Evolutionary conservation across 179 eudicot species (phyloP), one percentile per base, ranked within the genome.

Genomic region (Heliamphora pulchella): DNA sequence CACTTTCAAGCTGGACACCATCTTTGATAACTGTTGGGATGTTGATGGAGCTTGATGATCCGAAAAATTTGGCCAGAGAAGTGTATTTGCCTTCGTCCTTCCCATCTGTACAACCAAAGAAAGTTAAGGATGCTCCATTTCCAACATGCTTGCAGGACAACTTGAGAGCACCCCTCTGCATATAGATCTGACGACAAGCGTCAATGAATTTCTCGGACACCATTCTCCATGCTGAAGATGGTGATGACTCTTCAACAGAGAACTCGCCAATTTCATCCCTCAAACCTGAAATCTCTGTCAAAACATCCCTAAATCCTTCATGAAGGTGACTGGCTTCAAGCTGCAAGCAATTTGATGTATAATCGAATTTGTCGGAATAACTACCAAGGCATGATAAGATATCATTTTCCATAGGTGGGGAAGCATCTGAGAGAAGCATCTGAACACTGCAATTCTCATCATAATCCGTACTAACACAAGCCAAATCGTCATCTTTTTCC

Each of bases 241-340:
- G 77, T 0, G 93, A 89, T 39, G 63, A 84, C 50, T 87, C 93
- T 77, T 89, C 89, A 20, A 88, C 87, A 75, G 85, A 85, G 81
- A 90, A 86, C 74, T 92, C 93, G 54, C 90, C 96, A 76, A 92
- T 81, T 78, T 80, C 85, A 68, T 89, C 91, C 58, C 86, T 85
- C 64, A 82, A 80, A 57, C 66, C 57, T n/a, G 72, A 75, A 74
- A 61, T 73, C 71, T 85, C 80, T 71, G 74, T 22, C 31, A 68
- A 46, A n/a, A 61, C 11, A 50, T 82, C 78, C 72, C 81, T 66
- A 18, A 81, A 53, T 59, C 61, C 69, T 74, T 71, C 80, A 81
- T 20, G 57, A 79, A 43, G 17, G 54, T 76, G n/a, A 46, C 55
- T 54, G n/a, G 58, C 63, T 67, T 86, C 80, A 77, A 76, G 71